These are phyloP conservation scores for Gliomastix tumulicola DNA, from an alignment of 2,329 filamentous ascomycete species.

Conservation along the genomic window DNA sequence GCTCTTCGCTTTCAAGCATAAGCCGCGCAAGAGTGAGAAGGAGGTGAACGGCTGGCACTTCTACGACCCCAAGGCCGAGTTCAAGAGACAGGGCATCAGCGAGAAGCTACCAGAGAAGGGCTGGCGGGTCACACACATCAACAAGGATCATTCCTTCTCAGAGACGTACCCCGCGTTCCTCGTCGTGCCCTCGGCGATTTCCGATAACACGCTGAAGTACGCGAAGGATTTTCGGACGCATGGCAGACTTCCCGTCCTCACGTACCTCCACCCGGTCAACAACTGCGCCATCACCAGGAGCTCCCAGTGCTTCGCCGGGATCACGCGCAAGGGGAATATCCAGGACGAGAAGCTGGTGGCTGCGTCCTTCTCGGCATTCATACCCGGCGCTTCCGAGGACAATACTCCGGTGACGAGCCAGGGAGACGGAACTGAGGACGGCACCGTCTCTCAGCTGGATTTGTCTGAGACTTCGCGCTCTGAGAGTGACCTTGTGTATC, in stretches of 20 bases:
- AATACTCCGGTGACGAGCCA: conserved; percentile 35
- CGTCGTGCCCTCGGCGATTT: conserved; percentile 80
- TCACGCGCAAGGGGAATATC: conserved; percentile 81
- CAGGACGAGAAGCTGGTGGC: conserved; percentile 93
- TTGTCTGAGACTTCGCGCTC: conserved; percentile 55
- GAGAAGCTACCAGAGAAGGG: conserved; percentile 69
- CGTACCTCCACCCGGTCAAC: conserved; percentile 93
- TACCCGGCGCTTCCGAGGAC: conserved; percentile 23
- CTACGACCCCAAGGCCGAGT: conserved; percentile 83
- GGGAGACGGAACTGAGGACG: conserved; percentile 33
- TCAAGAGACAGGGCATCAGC: conserved; percentile 79
- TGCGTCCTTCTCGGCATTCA: conserved; percentile 66
- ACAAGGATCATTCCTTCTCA: conserved; percentile 83
- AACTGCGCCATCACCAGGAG: conserved; percentile 95
- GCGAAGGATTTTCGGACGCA: conserved; percentile 84
- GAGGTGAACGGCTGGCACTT: conserved; percentile 73
- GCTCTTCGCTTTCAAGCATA: conserved; percentile 84
- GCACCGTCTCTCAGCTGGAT: conserved; percentile 34
- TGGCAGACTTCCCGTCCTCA: conserved; percentile 78
- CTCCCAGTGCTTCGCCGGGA: conserved; percentile 83
- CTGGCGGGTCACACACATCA: conserved; percentile 89
- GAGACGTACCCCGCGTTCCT: conserved; percentile 85
- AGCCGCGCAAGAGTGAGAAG: conserved; percentile 65
- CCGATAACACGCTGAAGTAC: conserved; percentile 95
- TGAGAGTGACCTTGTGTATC: conserved; percentile 59